phyloP scores from a whole-genome alignment of 192 early-diverging fungal genomes.

The Podila horticola region DNA sequence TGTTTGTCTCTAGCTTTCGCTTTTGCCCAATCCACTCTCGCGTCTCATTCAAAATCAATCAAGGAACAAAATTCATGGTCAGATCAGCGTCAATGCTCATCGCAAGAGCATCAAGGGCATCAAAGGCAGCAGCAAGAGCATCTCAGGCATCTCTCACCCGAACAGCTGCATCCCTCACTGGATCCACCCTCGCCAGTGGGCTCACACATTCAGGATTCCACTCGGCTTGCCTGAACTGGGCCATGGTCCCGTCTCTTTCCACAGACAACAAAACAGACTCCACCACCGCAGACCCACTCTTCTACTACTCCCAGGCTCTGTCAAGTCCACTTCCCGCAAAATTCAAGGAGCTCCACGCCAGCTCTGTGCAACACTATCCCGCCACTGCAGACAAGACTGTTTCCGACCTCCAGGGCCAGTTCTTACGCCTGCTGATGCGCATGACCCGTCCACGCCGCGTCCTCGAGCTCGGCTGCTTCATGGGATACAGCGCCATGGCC shows the following conservation, averaged over 20 bases:
- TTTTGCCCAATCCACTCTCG: no score
- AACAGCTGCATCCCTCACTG: neutral
- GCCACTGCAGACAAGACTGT: conserved; percentile 54
- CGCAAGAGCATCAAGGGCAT: no score
- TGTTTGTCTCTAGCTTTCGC: no score
- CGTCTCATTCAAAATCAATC: no score
- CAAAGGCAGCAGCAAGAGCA: neutral
- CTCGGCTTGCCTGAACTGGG: conserved; percentile 4
- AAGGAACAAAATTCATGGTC: neutral
- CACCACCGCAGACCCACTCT: conserved; percentile 5
- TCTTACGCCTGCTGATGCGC: conserved; percentile 60
- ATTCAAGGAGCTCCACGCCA: conserved; percentile 11
- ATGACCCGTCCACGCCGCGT: conserved; percentile 60
- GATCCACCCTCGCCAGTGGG: neutral
- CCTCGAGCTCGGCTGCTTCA: conserved; percentile 77
- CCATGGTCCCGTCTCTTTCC: neutral
- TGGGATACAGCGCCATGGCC: conserved; percentile 70
- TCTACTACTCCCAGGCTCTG: conserved; percentile 10
- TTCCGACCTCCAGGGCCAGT: conserved; percentile 58
- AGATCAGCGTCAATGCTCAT: neutral
- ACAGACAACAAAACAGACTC: neutral
- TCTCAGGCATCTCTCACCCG: neutral
- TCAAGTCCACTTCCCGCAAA: conserved; percentile 28
- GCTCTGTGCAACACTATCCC: conserved; percentile 13
- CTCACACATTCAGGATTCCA: neutral